Evolutionary conservation across 805 yeast species (phyloP), one percentile per base, ranked within the genome.

Genomic region (Ogataea angusta): DNA sequence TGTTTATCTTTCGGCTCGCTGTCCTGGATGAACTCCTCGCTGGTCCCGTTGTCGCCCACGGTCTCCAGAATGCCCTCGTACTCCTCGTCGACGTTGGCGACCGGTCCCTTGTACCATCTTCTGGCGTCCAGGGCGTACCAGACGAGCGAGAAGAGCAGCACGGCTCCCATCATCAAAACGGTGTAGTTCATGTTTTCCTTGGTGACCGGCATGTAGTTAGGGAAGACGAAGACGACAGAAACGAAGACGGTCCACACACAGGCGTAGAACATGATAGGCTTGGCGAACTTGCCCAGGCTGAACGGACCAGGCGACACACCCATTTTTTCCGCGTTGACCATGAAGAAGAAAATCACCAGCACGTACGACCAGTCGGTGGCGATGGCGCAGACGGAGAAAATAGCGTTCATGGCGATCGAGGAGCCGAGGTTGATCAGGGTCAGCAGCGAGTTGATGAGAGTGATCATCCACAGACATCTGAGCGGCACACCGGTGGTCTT

Each of bases 31-130:
- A 24, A 23, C 22, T 19, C 17, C 25, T 26, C 28, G 25, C 18
- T 18, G 21, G n/a, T 6, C 16, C 14, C 34, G 10, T 28, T 16
- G 22, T 27, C 34, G 8, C 39, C 32, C 25, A 49, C 38, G 22
- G 51, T 40, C 33, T 49, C 51, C 12, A 56, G 36, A 9, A 48
- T 48, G 4, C 45, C 46, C 16, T 43, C 57, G 31, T 54, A 56
- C 30, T 54, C 63, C 9, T 56, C 63, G 46, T 69, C 75, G 45
- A 73, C 56, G 51, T 73, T 76, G 40, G 70, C 58, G 47, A 69
- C 66, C 8, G 82, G 82, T 40, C 83, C 83, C 34, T 53, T 55
- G 62, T 75, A 77, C 78, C 79, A 75, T 42, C 72, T 73, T 45
- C 57, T 68, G 30, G 81, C 82, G 51, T 66, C 76, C 6, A 70